Base-by-base conservation (phyloP, 2,329 filamentous ascomycete species). In the Drechslerella coelobrocha region DNA sequence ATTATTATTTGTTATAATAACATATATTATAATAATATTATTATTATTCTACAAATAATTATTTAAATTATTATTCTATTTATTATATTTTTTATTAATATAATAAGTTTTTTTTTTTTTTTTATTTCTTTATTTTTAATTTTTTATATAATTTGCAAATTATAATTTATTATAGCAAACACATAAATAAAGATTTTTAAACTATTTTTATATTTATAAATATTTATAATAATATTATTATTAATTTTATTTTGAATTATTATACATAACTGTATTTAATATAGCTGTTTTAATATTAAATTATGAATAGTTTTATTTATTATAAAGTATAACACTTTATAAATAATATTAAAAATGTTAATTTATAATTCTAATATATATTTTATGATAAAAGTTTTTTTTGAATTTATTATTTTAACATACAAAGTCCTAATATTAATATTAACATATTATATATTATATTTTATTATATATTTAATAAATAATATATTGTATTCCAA, bases 101-200 rank as follows among this genome's bases (percentile, higher is more conserved):
- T 26, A 52, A 14, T 7, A 8, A 7, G n/a, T n/a, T n/a, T n/a
- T n/a, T n/a, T n/a, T 52, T 23, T 24, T 31, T 24, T 52, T 52
- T 23, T 52, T 14, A 52, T 14, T 52, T 7, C 21, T 26, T 26
- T 52, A 52, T 14, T 23, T 26, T 52, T 14, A 23, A 23, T 12
- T 52, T 26, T 14, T 7, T 52, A 26, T 7, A 26, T 23, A 9
- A 31, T 52, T 26, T 31, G n/a, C 5, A 52, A 7, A 52, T 7
- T 26, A 52, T 52, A 12, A 9, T 26, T 23, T 24, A 24, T 26
- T 23, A 12, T 31, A 31, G 27, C 7, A 31, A 8, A 52, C 27
- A 52, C 21, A 52, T 23, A 23, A 26, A 23, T 5, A 6, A 52
- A 52, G 27, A 52, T 52, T 23, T 26, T 23, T n/a, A n/a, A n/a